phyloP scores from a whole-genome alignment of 495 filamentous ascomycete species.

The Aspergillus sclerotiicarbonarius region DNA sequence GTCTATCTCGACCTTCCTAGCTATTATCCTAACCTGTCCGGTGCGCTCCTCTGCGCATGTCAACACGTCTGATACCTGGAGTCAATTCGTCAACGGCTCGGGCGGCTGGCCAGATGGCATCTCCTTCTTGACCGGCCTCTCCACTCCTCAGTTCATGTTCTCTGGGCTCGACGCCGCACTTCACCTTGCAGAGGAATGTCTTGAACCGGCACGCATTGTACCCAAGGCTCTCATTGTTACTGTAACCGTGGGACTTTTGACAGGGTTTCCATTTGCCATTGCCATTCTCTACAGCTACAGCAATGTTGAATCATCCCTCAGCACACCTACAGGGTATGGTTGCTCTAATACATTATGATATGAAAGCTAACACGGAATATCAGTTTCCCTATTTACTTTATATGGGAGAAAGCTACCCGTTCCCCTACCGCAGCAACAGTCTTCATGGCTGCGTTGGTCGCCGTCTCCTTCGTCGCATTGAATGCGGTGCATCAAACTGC shows the following conservation, averaged over 20 bases:
- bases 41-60: slow-evolving; percentile 20
- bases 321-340: slow-evolving; percentile 26
- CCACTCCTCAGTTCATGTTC: slow-evolving; percentile 35
- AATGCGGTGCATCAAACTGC: slow-evolving; percentile 39
- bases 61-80: slow-evolving; percentile 25
- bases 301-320: slow-evolving; percentile 21
- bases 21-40: slow-evolving; percentile 30
- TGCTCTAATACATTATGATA: slow-evolving; percentile 1
- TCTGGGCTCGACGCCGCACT: slow-evolving; percentile 36
- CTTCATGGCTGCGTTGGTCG: slow-evolving; percentile 30
- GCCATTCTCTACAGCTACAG: slow-evolving; percentile 30
- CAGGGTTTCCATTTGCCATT: slow-evolving; percentile 32
- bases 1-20: slow-evolving; percentile 27
- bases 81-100: slow-evolving; percentile 29
- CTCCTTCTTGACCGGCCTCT: slow-evolving; percentile 34
- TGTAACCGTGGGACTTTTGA: slow-evolving; percentile 31
- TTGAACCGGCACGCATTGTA: slow-evolving; percentile 29
- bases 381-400: slow-evolving; percentile 29
- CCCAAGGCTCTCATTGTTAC: slow-evolving; percentile 31
- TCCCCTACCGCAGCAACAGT: slow-evolving; percentile 31
- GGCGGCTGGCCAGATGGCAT: slow-evolving; percentile 33
- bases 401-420: slow-evolving; percentile 34
- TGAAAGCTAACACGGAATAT: slow-evolving; percentile 14
- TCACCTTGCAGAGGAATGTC: slow-evolving; percentile 36
- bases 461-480: slow-evolving; percentile 29